Evolutionary conservation across 768 basidiomycete genomes (phyloP), one percentile per base, ranked within the genome.

Genomic region (Austroboletus eburneus): DNA sequence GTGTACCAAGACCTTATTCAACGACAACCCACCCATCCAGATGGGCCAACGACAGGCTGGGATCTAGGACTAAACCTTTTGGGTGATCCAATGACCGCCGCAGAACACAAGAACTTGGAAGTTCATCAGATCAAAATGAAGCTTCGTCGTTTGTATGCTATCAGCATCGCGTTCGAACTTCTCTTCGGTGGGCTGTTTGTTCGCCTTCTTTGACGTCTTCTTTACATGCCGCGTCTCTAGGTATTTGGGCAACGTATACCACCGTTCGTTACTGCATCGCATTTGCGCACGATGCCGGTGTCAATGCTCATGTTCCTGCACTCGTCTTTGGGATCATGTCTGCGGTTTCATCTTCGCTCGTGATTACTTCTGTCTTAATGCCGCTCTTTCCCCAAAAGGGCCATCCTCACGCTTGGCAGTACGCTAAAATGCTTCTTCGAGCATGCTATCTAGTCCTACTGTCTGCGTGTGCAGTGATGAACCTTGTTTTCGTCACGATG

Each of bases 241-340:
- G 68, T 49, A 61, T 59, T 23, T 89, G 85, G 82, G 74, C 78
- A 22, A 58, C 70, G 8, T 88, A 85, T 61, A 82, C 75, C 50
- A 71, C 76, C 6, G 61, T 80, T 43, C 81, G 85, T 36, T 90
- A 88, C 59, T 81, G 76, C 55, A 56, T 87, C 10, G 80, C 83
- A 4, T 83, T 75, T 54, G 67, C 67, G 67, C 46, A 64, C 79
- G 10, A 67, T 27, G 27, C 27, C 12, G 27, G 67, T 9, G 53
- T 73, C 7, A 69, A 75, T 9, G 62, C 48, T 75, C 45, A 67
- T 71, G 27, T 62, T 72, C 56, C 42, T 42, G 39, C 68, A 1
- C 48, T 73, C 23, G 54, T 61, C 6, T 51, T 68, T 23, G 57
- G 57, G 10, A 45, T 56, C 27, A 5, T 22, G 17, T 61, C 61